Conservation (phyloP, 306 rosid genomes). For the Casuarina cunninghamiana region DNA sequence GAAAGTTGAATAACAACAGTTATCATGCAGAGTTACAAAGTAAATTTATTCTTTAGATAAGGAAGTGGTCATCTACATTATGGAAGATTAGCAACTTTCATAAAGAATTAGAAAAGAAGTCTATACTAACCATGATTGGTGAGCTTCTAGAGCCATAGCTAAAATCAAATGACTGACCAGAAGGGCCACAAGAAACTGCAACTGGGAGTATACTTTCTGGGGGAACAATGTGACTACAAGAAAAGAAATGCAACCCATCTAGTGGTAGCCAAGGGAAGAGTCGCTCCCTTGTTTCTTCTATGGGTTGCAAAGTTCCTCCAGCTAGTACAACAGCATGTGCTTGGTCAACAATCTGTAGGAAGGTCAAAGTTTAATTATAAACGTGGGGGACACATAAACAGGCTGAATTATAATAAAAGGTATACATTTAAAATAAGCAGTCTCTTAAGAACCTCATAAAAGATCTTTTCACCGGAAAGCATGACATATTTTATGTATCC, state of each 20-base stretch:
- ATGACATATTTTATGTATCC: constrained; percentile 82
- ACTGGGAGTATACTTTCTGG: constrained; percentile 84
- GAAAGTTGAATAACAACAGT: neutral
- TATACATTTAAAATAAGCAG: constrained; percentile 21
- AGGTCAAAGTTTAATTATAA: constrained; percentile 32
- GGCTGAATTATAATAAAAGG: neutral
- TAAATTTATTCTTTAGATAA: neutral
- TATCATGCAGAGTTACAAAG: neutral
- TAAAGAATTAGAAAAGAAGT: constrained; percentile 19
- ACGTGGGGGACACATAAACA: constrained; percentile 4
- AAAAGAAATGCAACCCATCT: constrained; percentile 70
- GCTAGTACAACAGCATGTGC: constrained; percentile 87
- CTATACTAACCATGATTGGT: constrained; percentile 49
- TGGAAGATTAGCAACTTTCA: neutral
- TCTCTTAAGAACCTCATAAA: constrained; percentile 71
- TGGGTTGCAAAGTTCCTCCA: constrained; percentile 93
- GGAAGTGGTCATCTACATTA: neutral
- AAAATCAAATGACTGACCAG: constrained; percentile 80
- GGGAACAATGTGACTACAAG: constrained; percentile 86
- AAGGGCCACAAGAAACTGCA: constrained; percentile 83
- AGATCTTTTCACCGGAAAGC: constrained; percentile 90
- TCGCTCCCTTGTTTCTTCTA: constrained; percentile 88
- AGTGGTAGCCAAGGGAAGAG: constrained; percentile 78
- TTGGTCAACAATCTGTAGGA: constrained; percentile 72
- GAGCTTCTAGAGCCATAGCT: constrained; percentile 80